Evolutionary conservation across 2,329 filamentous ascomycete species (phyloP).

Genomic region (Rosellinia necatrix): DNA sequence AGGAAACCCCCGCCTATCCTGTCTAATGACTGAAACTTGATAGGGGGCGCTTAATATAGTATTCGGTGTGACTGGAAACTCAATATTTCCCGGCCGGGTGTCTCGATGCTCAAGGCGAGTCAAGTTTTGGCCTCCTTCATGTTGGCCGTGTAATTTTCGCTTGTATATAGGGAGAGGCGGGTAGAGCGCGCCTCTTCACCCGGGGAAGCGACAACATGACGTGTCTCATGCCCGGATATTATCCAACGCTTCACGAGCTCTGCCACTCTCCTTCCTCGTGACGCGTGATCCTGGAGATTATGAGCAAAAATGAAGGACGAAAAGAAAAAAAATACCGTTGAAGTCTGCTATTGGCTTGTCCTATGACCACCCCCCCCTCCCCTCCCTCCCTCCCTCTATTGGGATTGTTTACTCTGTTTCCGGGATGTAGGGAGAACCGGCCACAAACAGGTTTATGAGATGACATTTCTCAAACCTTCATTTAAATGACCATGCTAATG

Average conservation of each 20-base stretch:
- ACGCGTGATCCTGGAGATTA: not conserved
- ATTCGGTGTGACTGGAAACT: too few species aligned
- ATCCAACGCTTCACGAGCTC: constrained; percentile 7
- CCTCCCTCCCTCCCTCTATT: constrained; percentile 7
- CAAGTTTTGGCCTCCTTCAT: too few species aligned
- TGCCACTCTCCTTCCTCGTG: not conserved
- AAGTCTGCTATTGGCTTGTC: not conserved
- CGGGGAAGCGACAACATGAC: constrained; percentile 17
- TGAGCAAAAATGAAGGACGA: too few species aligned
- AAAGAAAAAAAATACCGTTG: not conserved
- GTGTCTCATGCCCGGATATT: constrained; percentile 24
- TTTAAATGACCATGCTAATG: constrained; percentile 2
- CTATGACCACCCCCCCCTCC: constrained; percentile 17
- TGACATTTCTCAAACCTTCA: constrained; percentile 1
- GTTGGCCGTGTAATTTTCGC: too few species aligned
- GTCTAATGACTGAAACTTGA: too few species aligned
- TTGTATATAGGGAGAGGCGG: not conserved
- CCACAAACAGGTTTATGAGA: constrained; percentile 9
- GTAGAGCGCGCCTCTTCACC: constrained; percentile 10
- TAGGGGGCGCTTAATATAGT: too few species aligned
- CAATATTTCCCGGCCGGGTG: too few species aligned
- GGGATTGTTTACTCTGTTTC: not conserved
- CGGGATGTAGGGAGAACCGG: not conserved
- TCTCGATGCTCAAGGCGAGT: too few species aligned
- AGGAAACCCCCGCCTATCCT: too few species aligned